These are phyloP conservation scores for Sergeia podlipaevii DNA, from an alignment of 208 protist genomes.

Conservation along the genomic window DNA sequence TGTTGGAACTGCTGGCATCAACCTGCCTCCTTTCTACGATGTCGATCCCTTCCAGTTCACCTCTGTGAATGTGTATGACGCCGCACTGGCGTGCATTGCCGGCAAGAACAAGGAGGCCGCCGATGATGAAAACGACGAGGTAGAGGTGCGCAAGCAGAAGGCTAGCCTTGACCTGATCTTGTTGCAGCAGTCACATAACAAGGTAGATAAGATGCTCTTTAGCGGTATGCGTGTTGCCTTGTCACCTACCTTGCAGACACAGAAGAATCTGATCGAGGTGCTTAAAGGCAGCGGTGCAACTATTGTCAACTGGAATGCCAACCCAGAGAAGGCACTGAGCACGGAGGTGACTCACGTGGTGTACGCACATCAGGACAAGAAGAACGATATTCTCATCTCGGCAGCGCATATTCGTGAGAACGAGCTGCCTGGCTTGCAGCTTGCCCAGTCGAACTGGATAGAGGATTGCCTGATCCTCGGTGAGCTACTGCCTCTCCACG, in stretches of 20 bases:
- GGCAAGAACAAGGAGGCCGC: constrained; percentile 16
- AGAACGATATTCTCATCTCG: constrained; percentile 59
- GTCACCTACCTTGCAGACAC: constrained; percentile 42
- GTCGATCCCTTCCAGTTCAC: constrained; percentile 49
- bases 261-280: constrained; percentile 23
- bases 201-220: constrained; percentile 70
- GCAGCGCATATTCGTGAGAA: constrained; percentile 43
- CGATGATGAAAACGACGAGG: constrained; percentile 49
- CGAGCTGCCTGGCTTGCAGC: constrained; percentile 50
- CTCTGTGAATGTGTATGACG: constrained; percentile 61
- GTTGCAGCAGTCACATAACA: constrained; percentile 58
- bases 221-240: constrained; percentile 62
- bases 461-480: constrained; percentile 86
- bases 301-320: constrained; percentile 27
- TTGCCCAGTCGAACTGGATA: constrained; percentile 69
- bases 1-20: constrained; percentile 9
- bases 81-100: constrained; percentile 31
- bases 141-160: constrained; percentile 30
- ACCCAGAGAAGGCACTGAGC: constrained; percentile 33
- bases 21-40: constrained; percentile 71
- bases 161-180: constrained; percentile 58
- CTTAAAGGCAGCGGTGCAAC: constrained; percentile 62
- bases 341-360: constrained; percentile 71
- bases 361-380: constrained; percentile 77
- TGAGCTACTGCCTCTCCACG: constrained; percentile 63